Base-by-base conservation (phyloP, 495 filamentous ascomycete genomes). In the Talaromyces nanjingensis region DNA sequence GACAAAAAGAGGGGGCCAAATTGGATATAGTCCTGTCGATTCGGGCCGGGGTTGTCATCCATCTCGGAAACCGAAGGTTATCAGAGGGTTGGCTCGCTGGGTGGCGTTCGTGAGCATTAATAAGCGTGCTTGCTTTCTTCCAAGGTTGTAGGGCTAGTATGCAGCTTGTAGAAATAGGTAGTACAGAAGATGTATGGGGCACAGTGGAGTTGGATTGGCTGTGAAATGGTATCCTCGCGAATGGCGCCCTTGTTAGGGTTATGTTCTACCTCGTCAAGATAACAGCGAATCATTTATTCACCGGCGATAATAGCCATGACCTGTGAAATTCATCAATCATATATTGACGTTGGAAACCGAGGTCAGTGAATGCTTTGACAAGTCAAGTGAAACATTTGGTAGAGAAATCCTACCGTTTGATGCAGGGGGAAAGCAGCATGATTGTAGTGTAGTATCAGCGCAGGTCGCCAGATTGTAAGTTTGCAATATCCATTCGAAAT, bases 61-160 rank as follows among this genome's bases (percentile, higher is more conserved):
- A 49, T 56, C 27, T 56, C 53, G 53, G 53, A 56, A 56, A 25
- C 53, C 53, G 53, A 56, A 56, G 53, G 22, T 18, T 18, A 25
- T 24, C 20, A 22, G 24, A 12, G 18, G 49, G n/a, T 54, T 22
- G 49, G 12, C 37, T 42, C 9, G 12, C 37, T 42, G 37, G 45
- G 45, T 49, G 45, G 45, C 45, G 14, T 45, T 5, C 16, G 2
- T 9, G n/a, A 49, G 18, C 18, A 49, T 49, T 22, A 49, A 49
- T 49, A 49, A 49, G 45, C 45, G 18, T 20, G 45, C 18, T 49
- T 49, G 6, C 7, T 49, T 20, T 20, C 45, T 49, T 49, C 5
- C n/a, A 49, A 7, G 2, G 45, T 12, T 49, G 6, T 20, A 47
- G 9, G 45, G 18, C n/a, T 18, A 20, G 6, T 9, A 49, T 49